phyloP scores from a whole-genome alignment of 2,329 filamentous ascomycete species.

The Neocatenulostroma microsporum region DNA sequence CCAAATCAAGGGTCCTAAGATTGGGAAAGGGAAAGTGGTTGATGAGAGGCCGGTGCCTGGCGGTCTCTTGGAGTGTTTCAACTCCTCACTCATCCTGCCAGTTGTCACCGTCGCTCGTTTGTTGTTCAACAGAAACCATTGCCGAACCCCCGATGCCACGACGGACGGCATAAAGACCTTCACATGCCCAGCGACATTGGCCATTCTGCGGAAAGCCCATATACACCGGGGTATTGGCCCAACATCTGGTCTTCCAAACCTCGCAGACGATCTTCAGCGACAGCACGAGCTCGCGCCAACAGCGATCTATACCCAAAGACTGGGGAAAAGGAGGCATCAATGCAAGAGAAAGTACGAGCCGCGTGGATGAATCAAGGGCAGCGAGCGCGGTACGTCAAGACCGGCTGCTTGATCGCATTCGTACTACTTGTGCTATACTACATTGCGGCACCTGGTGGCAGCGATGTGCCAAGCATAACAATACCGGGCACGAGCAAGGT shows the following conservation, averaged over 20 bases:
- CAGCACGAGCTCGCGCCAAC: conserved; percentile 36
- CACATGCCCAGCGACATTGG: conserved; percentile 8
- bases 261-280: conserved; percentile 47
- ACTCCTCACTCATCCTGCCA: no score
- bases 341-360: conserved; percentile 33
- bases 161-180: not conserved
- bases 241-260: conserved; percentile 42
- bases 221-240: conserved; percentile 49
- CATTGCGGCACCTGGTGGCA: conserved; percentile 39
- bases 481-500: conserved; percentile 17
- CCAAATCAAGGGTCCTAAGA: no score
- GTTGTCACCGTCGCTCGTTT: no score
- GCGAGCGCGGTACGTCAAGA: conserved; percentile 54
- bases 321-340: conserved; percentile 40
- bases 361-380: conserved; percentile 55
- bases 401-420: conserved; percentile 52
- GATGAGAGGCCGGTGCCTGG: no score
- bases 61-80: no score
- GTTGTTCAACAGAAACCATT: no score
- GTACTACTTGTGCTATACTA: conserved; percentile 52
- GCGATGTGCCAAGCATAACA: not conserved
- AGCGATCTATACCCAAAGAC: conserved; percentile 40
- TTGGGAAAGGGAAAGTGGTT: no score
- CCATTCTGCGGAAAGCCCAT: conserved; percentile 1
- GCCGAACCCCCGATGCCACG: no score